These are phyloP conservation scores for Zymoseptoria tritici DNA, from an alignment of 2,329 filamentous ascomycete species.

Conservation along the genomic window DNA sequence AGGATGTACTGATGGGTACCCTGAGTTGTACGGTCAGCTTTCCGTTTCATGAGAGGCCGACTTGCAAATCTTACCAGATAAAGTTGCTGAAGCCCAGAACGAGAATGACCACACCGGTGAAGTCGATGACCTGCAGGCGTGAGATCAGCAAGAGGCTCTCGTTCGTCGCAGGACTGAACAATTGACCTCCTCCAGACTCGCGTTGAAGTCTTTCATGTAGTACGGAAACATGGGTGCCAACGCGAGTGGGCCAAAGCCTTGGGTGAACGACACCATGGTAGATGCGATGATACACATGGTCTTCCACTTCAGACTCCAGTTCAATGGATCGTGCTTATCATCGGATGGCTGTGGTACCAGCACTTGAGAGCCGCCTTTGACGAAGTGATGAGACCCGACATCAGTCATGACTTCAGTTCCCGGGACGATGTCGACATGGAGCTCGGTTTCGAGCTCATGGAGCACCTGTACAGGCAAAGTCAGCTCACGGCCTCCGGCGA, in stretches of 20 bases:
- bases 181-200: constrained; percentile 11
- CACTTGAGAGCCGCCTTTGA: constrained; percentile 45
- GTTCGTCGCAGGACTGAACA: background rate
- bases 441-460: constrained; percentile 44
- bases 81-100: constrained; percentile 55
- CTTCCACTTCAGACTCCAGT: constrained; percentile 45
- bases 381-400: constrained; percentile 56
- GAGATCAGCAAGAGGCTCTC: background rate
- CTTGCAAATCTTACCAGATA: constrained; percentile 41
- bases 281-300: constrained; percentile 41
- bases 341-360: constrained; percentile 47
- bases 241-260: constrained; percentile 49
- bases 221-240: constrained; percentile 54
- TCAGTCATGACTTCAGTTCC: constrained; percentile 56
- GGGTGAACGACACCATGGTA: constrained; percentile 44
- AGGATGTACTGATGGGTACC: constrained; percentile 50
- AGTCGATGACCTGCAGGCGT: constrained; percentile 41
- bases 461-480: constrained; percentile 31
- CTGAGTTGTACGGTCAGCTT: constrained; percentile 25
- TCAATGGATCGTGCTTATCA: constrained; percentile 33
- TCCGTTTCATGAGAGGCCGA: background rate
- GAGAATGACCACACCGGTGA: constrained; percentile 50
- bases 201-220: constrained; percentile 50
- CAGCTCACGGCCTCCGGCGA: background rate
- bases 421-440: constrained; percentile 48